These are phyloP conservation scores for Globisporangium rhizosaccharum DNA, from an alignment of 352 stramenopile species.

Conservation along the genomic window DNA sequence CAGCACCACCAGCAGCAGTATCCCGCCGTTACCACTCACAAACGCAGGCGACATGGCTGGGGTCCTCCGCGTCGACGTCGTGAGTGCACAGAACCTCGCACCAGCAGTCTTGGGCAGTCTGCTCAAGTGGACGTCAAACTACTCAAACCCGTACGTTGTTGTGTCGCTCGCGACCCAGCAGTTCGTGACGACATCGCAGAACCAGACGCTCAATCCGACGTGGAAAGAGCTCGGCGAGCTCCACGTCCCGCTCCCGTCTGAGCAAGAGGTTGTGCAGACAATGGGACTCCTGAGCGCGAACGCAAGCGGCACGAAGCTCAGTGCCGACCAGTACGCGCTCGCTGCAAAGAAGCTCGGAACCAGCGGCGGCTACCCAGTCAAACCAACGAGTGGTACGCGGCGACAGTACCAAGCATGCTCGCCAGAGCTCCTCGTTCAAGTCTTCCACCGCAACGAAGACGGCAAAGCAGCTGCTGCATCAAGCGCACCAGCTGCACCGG, in stretches of 20 bases:
- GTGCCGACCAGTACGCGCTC: slow-evolving; percentile 7
- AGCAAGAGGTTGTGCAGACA: slow-evolving; percentile 51
- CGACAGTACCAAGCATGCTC: slow-evolving; percentile 48
- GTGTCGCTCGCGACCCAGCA: slow-evolving; percentile 46
- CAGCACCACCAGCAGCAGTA: too few species aligned
- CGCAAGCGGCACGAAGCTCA: slow-evolving; percentile 10
- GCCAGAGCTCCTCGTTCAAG: slow-evolving; percentile 50
- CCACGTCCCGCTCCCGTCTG: slow-evolving; percentile 45
- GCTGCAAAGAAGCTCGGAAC: slow-evolving; percentile 15
- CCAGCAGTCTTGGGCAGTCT: slow-evolving; percentile 58
- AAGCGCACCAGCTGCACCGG: slow-evolving; percentile 2
- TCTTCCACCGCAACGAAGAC: slow-evolving; percentile 48
- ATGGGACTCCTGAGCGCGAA: slow-evolving; percentile 18
- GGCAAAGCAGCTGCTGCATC: slow-evolving; percentile 9
- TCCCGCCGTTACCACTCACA: background rate
- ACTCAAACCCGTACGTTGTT: slow-evolving; percentile 61
- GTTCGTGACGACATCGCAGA: slow-evolving; percentile 47
- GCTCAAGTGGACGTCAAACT: slow-evolving; percentile 64
- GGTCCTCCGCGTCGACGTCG: slow-evolving; percentile 49
- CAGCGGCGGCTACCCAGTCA: slow-evolving; percentile 7
- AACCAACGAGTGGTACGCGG: slow-evolving; percentile 13
- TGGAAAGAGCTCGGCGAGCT: slow-evolving; percentile 61
- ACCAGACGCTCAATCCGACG: slow-evolving; percentile 47
- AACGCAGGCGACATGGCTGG: slow-evolving; percentile 21
- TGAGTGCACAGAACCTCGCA: slow-evolving; percentile 49